phyloP scores from a whole-genome alignment of 2,329 filamentous ascomycete genomes.

The Penicillium freii region DNA sequence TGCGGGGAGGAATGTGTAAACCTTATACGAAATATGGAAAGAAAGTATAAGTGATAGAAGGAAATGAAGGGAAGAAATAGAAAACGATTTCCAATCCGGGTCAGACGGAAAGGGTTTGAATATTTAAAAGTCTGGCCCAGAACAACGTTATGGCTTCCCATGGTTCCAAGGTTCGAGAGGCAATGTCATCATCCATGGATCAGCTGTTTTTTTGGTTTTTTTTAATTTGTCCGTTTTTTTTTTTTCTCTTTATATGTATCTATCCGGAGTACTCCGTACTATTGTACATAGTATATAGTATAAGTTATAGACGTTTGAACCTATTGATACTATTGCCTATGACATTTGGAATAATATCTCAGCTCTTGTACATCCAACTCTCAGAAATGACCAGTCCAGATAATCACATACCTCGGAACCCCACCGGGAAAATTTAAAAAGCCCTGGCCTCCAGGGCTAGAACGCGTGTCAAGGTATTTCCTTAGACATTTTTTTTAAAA shows the following conservation, averaged over 20 bases:
- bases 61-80: too few relatives aligned
- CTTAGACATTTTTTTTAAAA: too few relatives aligned
- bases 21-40: not conserved
- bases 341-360: not conserved
- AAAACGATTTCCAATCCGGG: not conserved
- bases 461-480: not conserved
- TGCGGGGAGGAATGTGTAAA: slow-evolving; percentile 16
- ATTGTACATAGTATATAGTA: not conserved
- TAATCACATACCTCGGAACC: not conserved
- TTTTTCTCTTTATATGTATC: not conserved
- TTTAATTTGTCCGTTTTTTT: not conserved
- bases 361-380: not conserved
- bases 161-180: slow-evolving; percentile 3
- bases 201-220: not conserved
- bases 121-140: not conserved
- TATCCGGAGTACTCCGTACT: not conserved
- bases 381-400: slow-evolving; percentile 8
- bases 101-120: slow-evolving; percentile 2
- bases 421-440: not conserved
- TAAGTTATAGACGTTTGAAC: not conserved
- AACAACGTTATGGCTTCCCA: not conserved
- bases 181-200: slow-evolving; percentile 5
- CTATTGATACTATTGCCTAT: not conserved
- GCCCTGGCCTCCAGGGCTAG: not conserved
- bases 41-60: too few relatives aligned